Base-by-base conservation (phyloP, 1,284 basidiomycete genomes). In the Boletus chippewaensis region DNA sequence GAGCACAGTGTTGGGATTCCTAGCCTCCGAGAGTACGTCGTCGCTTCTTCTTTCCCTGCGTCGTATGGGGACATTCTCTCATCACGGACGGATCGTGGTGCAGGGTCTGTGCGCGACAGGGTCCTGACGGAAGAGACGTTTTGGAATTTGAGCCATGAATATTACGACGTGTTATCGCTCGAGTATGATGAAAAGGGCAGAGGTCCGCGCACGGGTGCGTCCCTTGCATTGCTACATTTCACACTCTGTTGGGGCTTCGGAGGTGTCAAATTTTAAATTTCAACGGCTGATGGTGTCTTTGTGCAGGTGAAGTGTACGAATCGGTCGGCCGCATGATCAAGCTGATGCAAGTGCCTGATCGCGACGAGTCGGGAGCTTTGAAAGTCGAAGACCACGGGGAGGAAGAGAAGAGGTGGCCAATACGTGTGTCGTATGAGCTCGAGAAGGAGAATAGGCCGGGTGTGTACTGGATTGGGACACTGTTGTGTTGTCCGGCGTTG, bases 401-500 rank as follows among this genome's bases (percentile, higher is more conserved):
- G 6, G 46, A 40, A 4, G 56, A 50, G 15, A 42, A 40, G 32
- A 45, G 29, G 15, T 45, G 61, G 61, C 31, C 46, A 2, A 32
- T 20, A 0, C 40, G 50, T 34, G 31, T 47, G 24, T 42, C 45
- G 10, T 54, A 54, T 29, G 50, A 55, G 16, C 47, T 48, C 18
- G 48, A 42, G 31, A 35, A 52, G 50, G 42, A 45, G 24, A 40
- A 46, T 7, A 24, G 44, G 10, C 40, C 26, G 1, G 45, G 50
- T 1, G 28, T 29, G 20, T 52, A 48, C 18, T 47, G 50, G 51
- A 32, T 63, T 0, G 45, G 38, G 45, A 59, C 41, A 34, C n/a
- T 59, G 26, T n/a, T 60, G 49, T 51, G 57, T 38, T 57, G 49
- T 49, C 49, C 53, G 2, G 70, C 1, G 77, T 74, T 34, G 74